A percentile compares a stretch with the other conserved stretches of the same genome.
Conservation (phyloP, 1,284 basidiomycete genomes). For the Marasmius tenuissimus region DNA sequence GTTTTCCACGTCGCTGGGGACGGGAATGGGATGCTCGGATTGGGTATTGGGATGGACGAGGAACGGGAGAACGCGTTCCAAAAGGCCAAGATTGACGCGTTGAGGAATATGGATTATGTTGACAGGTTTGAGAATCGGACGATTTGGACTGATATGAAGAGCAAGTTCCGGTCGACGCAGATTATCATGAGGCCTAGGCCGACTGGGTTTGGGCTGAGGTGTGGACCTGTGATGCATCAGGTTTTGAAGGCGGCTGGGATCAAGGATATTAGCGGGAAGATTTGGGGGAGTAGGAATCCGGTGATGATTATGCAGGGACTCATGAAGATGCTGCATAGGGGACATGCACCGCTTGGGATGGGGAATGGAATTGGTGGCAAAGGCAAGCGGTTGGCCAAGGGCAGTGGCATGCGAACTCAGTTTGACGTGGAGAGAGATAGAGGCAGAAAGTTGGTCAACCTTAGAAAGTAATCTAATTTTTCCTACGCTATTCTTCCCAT, state of each 20-base stretch:
- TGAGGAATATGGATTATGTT: conserved; percentile 88
- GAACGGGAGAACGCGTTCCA: conserved; percentile 38
- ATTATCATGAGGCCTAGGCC: conserved; percentile 88
- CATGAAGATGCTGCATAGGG: conserved; percentile 67
- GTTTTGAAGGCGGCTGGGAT: conserved; percentile 92
- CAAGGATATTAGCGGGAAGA: conserved; percentile 91
- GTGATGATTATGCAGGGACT: conserved; percentile 60
- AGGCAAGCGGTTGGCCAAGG: conserved; percentile 67
- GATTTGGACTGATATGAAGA: conserved; percentile 84
- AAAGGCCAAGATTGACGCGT: conserved; percentile 73
- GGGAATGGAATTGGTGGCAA: conserved; percentile 75
- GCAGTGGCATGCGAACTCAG: conserved; percentile 64
- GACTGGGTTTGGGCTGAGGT: conserved; percentile 90
- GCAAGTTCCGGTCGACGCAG: conserved; percentile 85
- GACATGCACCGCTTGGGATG: conserved; percentile 73
- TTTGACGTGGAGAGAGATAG: conserved; percentile 69
- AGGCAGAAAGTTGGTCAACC: conserved; percentile 64
- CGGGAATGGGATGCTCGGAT: conserved; percentile 86
- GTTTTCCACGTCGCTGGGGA: conserved; percentile 82
- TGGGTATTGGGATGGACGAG: conserved; percentile 84
- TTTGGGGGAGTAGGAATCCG: conserved; percentile 89
- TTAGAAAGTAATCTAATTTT: conserved; percentile 34
- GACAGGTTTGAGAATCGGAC: conserved; percentile 89
- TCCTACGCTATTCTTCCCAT: no score
- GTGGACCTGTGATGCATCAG: conserved; percentile 87